Percentiles rank a stretch among this genome's conserved stretches.
phyloP scores from a whole-genome alignment of 192 early-diverging fungal genomes.

The Helicostylum pulchrum region DNA sequence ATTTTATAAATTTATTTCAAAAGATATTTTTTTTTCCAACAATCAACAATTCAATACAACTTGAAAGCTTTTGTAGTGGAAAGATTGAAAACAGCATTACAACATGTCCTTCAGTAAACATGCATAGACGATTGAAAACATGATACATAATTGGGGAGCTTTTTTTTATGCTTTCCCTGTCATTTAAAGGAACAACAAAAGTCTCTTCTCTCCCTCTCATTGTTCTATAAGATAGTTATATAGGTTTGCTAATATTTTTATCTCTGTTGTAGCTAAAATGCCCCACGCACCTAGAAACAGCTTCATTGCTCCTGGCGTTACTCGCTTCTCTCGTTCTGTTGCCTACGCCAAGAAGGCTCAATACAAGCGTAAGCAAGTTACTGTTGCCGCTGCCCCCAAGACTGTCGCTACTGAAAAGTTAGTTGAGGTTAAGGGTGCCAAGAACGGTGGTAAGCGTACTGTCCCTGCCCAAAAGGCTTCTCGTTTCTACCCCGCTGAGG shows the following conservation, averaged over 20 bases:
- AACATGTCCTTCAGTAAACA: neutral
- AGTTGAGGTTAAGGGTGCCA: conserved; percentile 73
- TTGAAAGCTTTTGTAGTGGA: too few species aligned
- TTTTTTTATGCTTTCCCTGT: neutral
- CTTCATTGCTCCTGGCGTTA: conserved; percentile 81
- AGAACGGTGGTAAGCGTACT: conserved; percentile 73
- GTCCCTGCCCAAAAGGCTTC: conserved; percentile 69
- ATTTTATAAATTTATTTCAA: too few species aligned
- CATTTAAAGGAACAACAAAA: too few species aligned
- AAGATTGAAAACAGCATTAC: too few species aligned
- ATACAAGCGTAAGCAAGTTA: conserved; percentile 84
- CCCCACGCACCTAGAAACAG: conserved; percentile 71
- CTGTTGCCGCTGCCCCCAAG: conserved; percentile 47
- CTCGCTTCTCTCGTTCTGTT: conserved; percentile 79
- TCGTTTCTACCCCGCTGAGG: conserved; percentile 83
- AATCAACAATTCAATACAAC: too few species aligned
- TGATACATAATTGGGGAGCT: neutral
- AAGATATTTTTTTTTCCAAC: too few species aligned
- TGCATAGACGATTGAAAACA: neutral
- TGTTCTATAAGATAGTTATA: neutral
- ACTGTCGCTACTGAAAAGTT: conserved; percentile 58
- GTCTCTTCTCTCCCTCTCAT: neutral
- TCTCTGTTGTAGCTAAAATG: conserved; percentile 42
- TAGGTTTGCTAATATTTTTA: neutral
- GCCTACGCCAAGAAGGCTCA: conserved; percentile 84